Evolutionary conservation across 1,284 basidiomycete species (phyloP), one percentile per base, ranked within the genome.

Genomic region (Cutaneotrichosporon mucoides): DNA sequence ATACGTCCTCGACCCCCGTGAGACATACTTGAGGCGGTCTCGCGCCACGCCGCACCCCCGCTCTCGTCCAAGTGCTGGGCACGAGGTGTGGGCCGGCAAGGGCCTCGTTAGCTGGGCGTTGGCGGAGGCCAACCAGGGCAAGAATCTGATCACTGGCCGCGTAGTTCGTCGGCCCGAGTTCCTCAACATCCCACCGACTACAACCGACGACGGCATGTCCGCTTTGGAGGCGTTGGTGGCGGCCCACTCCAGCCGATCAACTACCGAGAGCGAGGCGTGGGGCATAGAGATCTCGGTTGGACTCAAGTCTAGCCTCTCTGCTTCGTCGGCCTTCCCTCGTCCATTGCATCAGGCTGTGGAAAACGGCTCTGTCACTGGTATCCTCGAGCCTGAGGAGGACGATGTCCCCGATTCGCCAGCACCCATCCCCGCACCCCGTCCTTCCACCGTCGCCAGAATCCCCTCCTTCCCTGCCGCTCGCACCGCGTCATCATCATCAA

Each of bases 71-170:
- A 57, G 38, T 60, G n/a, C 43, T 12, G 43, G 42, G 4, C 34
- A 55, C 7, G 72, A 75, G 48, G 73, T 76, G 48, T 76, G 75
- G 75, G 72, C 73, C 9, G 75, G 75, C 16, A 76, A 75, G 52
- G 75, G 75, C 0, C 60, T 76, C 3, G 60, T 76, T 35, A 68
- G 65, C 38, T 73, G 73, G 73, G 73, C 73, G 37, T 59, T 76
- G 4, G 64, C 66, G 2, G 75, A 76, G 54, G 67, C 69, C 4
- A 71, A 71, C 24, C 62, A 64, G 36, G 73, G 73, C 7, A 76
- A 76, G 61, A 73, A 68, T 47, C 66, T 76, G 49, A 75, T 76
- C 52, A 76, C 73, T 2, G 75, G 75, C 13, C 61, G 75, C 40
- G 59, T 76, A 10, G 59, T 70, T 10, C 35, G 58, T 57, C 41